These are phyloP conservation scores for Cladosporium colombiae DNA, from an alignment of 2,329 filamentous ascomycete species.

Conservation along the genomic window DNA sequence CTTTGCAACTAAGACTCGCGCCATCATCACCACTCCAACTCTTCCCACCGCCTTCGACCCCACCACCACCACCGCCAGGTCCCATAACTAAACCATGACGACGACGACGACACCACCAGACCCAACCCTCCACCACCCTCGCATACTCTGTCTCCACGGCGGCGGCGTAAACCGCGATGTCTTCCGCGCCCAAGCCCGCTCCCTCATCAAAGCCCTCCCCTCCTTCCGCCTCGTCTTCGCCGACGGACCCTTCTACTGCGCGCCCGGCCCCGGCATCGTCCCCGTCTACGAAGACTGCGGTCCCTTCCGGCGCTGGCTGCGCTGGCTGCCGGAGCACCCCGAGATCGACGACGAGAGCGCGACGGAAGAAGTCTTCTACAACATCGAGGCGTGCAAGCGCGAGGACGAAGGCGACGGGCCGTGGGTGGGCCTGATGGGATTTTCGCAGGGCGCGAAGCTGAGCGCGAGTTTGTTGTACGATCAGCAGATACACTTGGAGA, in stretches of 20 bases:
- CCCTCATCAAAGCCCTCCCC: constrained; percentile 52
- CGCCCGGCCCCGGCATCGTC: constrained; percentile 63
- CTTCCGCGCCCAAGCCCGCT: constrained; percentile 68
- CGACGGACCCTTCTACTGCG: constrained; percentile 66
- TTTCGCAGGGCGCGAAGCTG: constrained; percentile 53
- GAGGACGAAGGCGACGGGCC: constrained; percentile 47
- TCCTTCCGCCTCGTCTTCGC: constrained; percentile 72
- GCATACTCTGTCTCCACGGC: constrained; percentile 79
- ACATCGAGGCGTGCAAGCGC: constrained; percentile 47
- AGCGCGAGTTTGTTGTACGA: constrained; percentile 50
- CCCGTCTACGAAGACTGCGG: constrained; percentile 65
- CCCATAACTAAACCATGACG: background rate
- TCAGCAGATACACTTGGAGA: constrained; percentile 59
- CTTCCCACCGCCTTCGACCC: background rate
- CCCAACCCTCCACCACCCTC: constrained; percentile 47
- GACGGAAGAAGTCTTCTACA: constrained; percentile 50
- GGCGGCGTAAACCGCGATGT: constrained; percentile 72
- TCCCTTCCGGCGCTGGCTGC: constrained; percentile 66
- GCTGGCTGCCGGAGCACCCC: constrained; percentile 62
- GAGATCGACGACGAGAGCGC: constrained; percentile 53
- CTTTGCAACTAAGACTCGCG: too few relatives aligned
- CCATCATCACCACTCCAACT: background rate
- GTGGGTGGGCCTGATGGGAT: constrained; percentile 54
- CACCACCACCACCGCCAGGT: background rate
- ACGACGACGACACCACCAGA: background rate